These are phyloP conservation scores for Lumnitzera littorea DNA, from an alignment of 345 rosid genomes.

Conservation along the genomic window DNA sequence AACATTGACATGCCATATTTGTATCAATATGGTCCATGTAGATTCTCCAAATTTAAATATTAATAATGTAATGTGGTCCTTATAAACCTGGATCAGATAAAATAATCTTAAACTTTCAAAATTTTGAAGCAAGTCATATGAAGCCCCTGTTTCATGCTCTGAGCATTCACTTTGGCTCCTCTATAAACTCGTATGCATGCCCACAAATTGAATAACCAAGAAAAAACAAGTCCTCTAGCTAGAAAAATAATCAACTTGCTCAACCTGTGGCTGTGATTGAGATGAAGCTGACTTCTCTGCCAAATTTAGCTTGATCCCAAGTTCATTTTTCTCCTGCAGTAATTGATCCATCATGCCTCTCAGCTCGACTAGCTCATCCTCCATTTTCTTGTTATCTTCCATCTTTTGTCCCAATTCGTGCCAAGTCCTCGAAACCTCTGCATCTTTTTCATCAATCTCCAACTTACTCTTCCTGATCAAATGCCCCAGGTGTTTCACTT, in stretches of 20 bases:
- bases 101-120: no score
- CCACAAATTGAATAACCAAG: no score
- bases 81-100: no score
- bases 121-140: no score
- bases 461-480: constrained; percentile 27
- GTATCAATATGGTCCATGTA: no score
- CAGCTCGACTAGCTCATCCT: constrained; percentile 30
- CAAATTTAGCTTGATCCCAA: constrained; percentile 16
- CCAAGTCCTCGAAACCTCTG: constrained; percentile 22
- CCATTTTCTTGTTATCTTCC: constrained; percentile 25
- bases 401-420: constrained; percentile 22
- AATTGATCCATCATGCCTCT: constrained; percentile 16
- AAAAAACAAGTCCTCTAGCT: not conserved
- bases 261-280: constrained; percentile 32
- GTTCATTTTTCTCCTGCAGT: constrained; percentile 36
- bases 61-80: no score
- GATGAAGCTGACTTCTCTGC: constrained; percentile 17
- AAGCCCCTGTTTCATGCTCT: no score
- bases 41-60: no score
- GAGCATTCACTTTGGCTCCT: no score
- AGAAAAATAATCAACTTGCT: not conserved
- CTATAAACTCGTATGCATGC: no score
- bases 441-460: constrained; percentile 27
- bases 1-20: no score
- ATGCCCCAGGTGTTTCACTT: constrained; percentile 18